Evolutionary conservation across 768 basidiomycete genomes (phyloP).

Genomic region (Phallus indusiatus): DNA sequence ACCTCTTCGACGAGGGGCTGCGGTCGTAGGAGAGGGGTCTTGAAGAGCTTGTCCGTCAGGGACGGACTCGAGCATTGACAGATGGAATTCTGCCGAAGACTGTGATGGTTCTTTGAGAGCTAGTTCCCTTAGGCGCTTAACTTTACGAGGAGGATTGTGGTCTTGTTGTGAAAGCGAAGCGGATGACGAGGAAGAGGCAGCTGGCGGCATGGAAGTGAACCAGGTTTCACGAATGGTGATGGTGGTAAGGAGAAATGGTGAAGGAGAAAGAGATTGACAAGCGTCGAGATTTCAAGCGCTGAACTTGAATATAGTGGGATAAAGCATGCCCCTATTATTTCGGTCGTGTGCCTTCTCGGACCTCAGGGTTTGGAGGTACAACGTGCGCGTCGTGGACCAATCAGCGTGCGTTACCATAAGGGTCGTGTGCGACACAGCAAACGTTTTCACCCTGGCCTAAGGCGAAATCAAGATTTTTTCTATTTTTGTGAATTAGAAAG

Average conservation of each 20-base stretch:
- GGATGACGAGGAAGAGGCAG: background rate
- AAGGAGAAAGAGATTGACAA: background rate
- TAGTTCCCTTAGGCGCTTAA: constrained; percentile 29
- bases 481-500: background rate
- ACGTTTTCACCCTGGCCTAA: background rate
- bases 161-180: background rate
- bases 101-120: background rate
- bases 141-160: constrained; percentile 35
- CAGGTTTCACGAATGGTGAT: background rate
- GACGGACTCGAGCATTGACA: background rate
- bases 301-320: background rate
- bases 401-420: background rate
- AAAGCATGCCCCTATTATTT: background rate
- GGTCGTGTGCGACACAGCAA: background rate
- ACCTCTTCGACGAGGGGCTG: constrained; percentile 51
- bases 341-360: background rate
- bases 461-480: background rate
- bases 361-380: background rate
- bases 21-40: constrained; percentile 3
- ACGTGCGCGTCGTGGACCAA: background rate
- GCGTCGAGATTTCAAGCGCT: background rate
- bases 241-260: background rate
- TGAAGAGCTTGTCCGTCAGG: background rate
- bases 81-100: background rate
- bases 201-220: background rate